These are phyloP conservation scores for Colletotrichum somersetense DNA, from an alignment of 2,329 filamentous ascomycete species.

Conservation along the genomic window DNA sequence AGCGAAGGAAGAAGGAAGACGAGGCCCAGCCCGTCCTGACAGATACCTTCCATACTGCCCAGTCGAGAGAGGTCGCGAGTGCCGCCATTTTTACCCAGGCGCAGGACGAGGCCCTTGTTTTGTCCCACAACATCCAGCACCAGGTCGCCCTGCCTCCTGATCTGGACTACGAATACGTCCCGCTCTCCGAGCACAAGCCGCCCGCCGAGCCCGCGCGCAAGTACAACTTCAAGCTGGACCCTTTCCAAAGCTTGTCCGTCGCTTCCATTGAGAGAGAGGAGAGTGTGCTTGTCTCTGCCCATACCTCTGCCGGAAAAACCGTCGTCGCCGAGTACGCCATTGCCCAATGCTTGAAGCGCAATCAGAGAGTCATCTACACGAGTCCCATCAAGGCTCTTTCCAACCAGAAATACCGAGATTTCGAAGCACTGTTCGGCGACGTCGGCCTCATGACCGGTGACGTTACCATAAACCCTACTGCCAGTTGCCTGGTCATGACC, in stretches of 20 bases:
- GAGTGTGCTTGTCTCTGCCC: constrained; percentile 95
- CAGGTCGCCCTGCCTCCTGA: constrained; percentile 95
- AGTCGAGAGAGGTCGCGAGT: constrained; percentile 89
- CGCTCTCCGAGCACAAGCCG: constrained; percentile 94
- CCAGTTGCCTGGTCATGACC: constrained; percentile 98
- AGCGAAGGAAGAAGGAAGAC: constrained; percentile 73
- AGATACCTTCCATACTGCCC: constrained; percentile 94
- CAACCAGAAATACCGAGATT: constrained; percentile 99
- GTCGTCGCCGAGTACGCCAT: constrained; percentile 99
- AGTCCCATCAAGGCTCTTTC: constrained; percentile 99
- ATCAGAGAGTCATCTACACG: constrained; percentile 98
- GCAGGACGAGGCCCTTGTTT: constrained; percentile 79
- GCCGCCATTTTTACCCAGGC: constrained; percentile 75
- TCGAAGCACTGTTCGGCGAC: constrained; percentile 94
- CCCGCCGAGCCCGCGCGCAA: constrained; percentile 86
- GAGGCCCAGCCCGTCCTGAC: constrained; percentile 84
- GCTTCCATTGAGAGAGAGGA: constrained; percentile 96
- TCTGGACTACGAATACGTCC: constrained; percentile 92
- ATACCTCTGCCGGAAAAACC: constrained; percentile 97
- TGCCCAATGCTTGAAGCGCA: constrained; percentile 95
- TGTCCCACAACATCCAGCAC: constrained; percentile 98
- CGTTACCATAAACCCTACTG: constrained; percentile 98
- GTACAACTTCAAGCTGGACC: constrained; percentile 93
- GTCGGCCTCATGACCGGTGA: constrained; percentile 99
- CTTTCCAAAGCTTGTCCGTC: constrained; percentile 95